Evolutionary conservation across 129 eudicot species (phyloP), one percentile per base, ranked within the genome.

Genomic region (Saposhnikovia divaricata): DNA sequence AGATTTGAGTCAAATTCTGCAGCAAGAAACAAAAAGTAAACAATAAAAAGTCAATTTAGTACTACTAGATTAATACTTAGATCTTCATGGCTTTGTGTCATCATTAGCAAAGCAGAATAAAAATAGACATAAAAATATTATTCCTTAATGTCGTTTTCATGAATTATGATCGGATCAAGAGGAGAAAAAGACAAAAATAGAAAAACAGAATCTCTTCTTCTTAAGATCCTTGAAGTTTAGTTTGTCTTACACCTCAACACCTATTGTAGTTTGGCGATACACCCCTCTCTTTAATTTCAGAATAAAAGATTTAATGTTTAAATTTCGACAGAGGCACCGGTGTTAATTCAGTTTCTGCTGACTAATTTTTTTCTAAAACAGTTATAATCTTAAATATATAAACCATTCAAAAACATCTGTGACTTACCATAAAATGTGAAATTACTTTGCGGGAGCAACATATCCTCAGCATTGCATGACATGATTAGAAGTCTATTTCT

Each of bases 381-480:
- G 34, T 31, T 31, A 31, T 8, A 44, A 44, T 44, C 47, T 44
- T 12, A 3, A 14, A 50, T 28, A 31, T 31, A 31, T 31, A 31
- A 66, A 65, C 9, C 31, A 12, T 46, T 6, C n/a, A 6, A 39
- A 6, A 25, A 38, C 61, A 38, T 11, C 19, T 18, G 2, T 31
- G 1, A 84, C 83, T 14, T 86, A 94, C 98, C 98, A 70, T 90
- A 92, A 70, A 95, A 85, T 34, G 98, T 95, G 80, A 89, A 92
- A 72, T 86, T 79, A 79, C 98, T 92, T 28, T 92, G 88, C 75
- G 98, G 97, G 40, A 95, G 97, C 51, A 95, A 79, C 98, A 95
- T 95, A 80, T 95, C 98, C 79, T 95, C 98, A 13, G 98, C 98
- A 82, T 95, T 95, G 88, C 98, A 95, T 76, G 98, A 88, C 96